phyloP scores from a whole-genome alignment of 495 filamentous ascomycete genomes.

The Tuber magnatum region DNA sequence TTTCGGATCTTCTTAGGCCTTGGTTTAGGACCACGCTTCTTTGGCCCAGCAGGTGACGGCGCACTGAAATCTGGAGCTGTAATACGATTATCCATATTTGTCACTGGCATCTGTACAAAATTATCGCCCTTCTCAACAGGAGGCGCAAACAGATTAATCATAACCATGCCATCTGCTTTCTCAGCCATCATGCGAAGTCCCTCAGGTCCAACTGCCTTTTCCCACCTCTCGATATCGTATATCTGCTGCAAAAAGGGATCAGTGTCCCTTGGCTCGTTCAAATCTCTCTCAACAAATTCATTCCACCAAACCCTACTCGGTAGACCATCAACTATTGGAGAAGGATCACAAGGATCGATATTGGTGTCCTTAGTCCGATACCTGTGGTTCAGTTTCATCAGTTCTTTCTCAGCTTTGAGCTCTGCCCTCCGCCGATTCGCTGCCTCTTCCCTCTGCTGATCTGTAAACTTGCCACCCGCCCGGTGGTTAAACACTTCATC shows the following conservation, averaged over 20 bases:
- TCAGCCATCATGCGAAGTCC: slow-evolving; percentile 15
- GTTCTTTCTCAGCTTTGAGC: slow-evolving; percentile 29
- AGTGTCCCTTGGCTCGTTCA: slow-evolving; percentile 30
- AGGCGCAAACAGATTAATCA: slow-evolving; percentile 41
- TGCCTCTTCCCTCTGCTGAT: slow-evolving; percentile 40
- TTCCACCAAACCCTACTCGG: slow-evolving; percentile 39
- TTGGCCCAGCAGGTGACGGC: slow-evolving; percentile 12
- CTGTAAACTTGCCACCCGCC: slow-evolving; percentile 38
- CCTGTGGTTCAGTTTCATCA: slow-evolving; percentile 35
- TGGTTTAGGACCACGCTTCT: slow-evolving; percentile 30
- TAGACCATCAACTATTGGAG: slow-evolving; percentile 26
- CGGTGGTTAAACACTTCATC: slow-evolving; percentile 11
- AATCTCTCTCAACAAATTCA: slow-evolving; percentile 38
- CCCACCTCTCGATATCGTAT: slow-evolving; percentile 36
- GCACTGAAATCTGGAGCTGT: slow-evolving; percentile 30
- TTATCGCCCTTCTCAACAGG: slow-evolving; percentile 32
- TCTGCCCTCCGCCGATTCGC: slow-evolving; percentile 32
- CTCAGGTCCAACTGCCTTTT: slow-evolving; percentile 18
- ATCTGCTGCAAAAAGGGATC: slow-evolving; percentile 35
- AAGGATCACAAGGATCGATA: slow-evolving; percentile 27
- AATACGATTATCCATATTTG: slow-evolving; percentile 36
- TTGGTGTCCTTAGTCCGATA: slow-evolving; percentile 23
- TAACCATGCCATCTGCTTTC: slow-evolving; percentile 32
- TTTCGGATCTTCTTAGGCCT: slow-evolving; percentile 10
- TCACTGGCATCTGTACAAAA: slow-evolving; percentile 31